Conservation (phyloP, 2,329 filamentous ascomycete species). For the Penicillium hordei region DNA sequence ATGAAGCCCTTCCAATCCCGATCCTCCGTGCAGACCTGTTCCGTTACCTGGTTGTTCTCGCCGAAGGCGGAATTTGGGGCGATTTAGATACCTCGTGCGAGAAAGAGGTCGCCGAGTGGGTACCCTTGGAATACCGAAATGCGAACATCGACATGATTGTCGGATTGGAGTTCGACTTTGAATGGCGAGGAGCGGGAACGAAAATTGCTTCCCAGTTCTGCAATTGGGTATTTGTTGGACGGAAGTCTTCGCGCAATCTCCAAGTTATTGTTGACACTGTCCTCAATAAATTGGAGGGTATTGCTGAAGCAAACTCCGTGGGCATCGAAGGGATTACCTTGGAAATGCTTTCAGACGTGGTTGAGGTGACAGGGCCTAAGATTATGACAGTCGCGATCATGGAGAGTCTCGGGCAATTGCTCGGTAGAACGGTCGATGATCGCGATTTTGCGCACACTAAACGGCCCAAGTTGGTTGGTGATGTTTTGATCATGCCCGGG, state of each 20-base stretch:
- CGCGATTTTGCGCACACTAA: conserved; percentile 25
- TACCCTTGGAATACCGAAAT: conserved; percentile 35
- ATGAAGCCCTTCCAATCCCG: conserved; percentile 35
- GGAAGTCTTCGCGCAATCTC: conserved; percentile 21
- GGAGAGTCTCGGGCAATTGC: conserved; percentile 18
- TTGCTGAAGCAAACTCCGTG: conserved; percentile 19
- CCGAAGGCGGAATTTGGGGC: conserved; percentile 45
- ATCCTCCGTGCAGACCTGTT: conserved; percentile 47
- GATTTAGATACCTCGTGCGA: conserved; percentile 43
- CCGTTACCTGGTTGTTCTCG: conserved; percentile 43
- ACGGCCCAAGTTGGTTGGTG: conserved; percentile 24
- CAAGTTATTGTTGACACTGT: conserved; percentile 22
- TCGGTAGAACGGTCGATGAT: conserved; percentile 22
- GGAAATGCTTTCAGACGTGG: conserved; percentile 30
- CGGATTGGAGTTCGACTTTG: conserved; percentile 41
- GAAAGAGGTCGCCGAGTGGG: conserved; percentile 37
- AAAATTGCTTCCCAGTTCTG: conserved; percentile 24
- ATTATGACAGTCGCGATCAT: conserved; percentile 29
- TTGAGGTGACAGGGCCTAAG: conserved; percentile 30
- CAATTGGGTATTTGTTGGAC: conserved; percentile 26
- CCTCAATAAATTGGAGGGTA: conserved; percentile 17
- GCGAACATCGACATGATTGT: conserved; percentile 35
- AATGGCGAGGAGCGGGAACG: conserved; percentile 10
- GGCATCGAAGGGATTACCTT: conserved; percentile 17
- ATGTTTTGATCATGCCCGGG: conserved; percentile 30